These are phyloP conservation scores for Pseudodiploospora longispora DNA, from an alignment of 2,329 filamentous ascomycete species.

Conservation along the genomic window DNA sequence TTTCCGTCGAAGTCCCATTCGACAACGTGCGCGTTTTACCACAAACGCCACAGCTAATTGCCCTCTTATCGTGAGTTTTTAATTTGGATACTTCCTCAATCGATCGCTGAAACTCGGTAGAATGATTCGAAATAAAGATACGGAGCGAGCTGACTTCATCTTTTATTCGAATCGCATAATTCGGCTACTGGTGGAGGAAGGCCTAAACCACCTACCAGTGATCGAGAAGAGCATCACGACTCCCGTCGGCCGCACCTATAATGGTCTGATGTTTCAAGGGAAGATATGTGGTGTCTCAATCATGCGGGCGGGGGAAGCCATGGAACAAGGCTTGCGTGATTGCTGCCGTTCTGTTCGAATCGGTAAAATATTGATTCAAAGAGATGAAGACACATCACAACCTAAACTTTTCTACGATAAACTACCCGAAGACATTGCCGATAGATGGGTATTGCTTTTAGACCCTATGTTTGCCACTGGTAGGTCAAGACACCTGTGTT, in stretches of 20 bases:
- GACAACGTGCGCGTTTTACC: slow-evolving; percentile 85
- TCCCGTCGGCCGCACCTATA: slow-evolving; percentile 79
- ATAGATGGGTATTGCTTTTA: slow-evolving; percentile 85
- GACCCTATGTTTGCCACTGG: slow-evolving; percentile 99
- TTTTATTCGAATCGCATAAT: slow-evolving; percentile 99
- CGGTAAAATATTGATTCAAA: slow-evolving; percentile 95
- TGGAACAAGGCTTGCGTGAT: slow-evolving; percentile 94
- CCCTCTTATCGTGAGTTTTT: slow-evolving; percentile 80
- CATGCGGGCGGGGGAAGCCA: slow-evolving; percentile 95
- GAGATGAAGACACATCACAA: slow-evolving; percentile 87
- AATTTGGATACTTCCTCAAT: not conserved
- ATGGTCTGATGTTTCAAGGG: slow-evolving; percentile 89
- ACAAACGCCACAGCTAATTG: slow-evolving; percentile 95
- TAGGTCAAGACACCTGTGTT: slow-evolving; percentile 28
- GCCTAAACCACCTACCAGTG: slow-evolving; percentile 90
- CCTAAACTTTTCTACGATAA: slow-evolving; percentile 98
- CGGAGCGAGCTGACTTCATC: slow-evolving; percentile 90
- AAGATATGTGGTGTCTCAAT: slow-evolving; percentile 99
- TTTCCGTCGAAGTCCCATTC: slow-evolving; percentile 73
- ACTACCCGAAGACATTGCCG: slow-evolving; percentile 84
- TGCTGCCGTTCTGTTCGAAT: slow-evolving; percentile 97
- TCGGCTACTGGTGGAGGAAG: slow-evolving; percentile 90
- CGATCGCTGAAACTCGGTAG: slow-evolving; percentile 38
- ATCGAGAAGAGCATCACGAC: slow-evolving; percentile 84
- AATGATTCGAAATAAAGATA: slow-evolving; percentile 90